Conservation (phyloP, 75 land plant species). For the Selaginella moellendorffii region DNA sequence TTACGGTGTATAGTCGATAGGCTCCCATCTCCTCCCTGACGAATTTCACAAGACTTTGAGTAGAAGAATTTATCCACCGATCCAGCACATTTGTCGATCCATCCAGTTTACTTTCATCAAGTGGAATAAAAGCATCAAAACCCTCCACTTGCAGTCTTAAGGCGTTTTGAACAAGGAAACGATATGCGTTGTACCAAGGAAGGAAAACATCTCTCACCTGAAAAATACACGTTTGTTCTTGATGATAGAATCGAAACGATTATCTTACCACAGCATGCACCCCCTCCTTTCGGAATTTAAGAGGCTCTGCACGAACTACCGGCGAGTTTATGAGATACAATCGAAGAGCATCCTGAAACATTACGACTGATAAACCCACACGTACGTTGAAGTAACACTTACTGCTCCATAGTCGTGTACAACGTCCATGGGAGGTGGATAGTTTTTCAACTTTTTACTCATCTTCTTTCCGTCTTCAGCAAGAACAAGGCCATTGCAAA, state of each 20-base stretch:
- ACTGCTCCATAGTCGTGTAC: conserved; percentile 95
- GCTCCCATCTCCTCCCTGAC: conserved; percentile 96
- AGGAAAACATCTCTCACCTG: conserved; percentile 95
- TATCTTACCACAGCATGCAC: conserved; percentile 71
- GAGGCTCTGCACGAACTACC: conserved; percentile 85
- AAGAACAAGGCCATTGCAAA: conserved; percentile 94
- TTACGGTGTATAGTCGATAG: conserved; percentile 83
- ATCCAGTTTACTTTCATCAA: conserved; percentile 32
- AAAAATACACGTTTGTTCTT: neutral
- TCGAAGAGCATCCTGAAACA: conserved; percentile 79
- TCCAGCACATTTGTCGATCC: conserved; percentile 87
- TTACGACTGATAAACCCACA: conserved; percentile 2
- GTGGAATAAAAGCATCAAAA: conserved; percentile 45
- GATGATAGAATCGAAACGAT: neutral
- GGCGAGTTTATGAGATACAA: conserved; percentile 95
- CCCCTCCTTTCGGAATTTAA: conserved; percentile 81
- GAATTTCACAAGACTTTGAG: conserved; percentile 84
- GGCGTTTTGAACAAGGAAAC: conserved; percentile 93
- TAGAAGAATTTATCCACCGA: conserved; percentile 96
- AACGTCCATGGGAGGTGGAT: conserved; percentile 80
- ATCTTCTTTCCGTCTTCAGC: conserved; percentile 99
- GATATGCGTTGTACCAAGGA: conserved; percentile 99
- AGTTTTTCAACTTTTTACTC: conserved; percentile 89
- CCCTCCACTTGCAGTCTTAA: conserved; percentile 77
- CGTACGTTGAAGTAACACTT: conserved; percentile 18